Evolutionary conservation across 2,329 filamentous ascomycete genomes (phyloP).

Genomic region (Xylaria arbuscula): DNA sequence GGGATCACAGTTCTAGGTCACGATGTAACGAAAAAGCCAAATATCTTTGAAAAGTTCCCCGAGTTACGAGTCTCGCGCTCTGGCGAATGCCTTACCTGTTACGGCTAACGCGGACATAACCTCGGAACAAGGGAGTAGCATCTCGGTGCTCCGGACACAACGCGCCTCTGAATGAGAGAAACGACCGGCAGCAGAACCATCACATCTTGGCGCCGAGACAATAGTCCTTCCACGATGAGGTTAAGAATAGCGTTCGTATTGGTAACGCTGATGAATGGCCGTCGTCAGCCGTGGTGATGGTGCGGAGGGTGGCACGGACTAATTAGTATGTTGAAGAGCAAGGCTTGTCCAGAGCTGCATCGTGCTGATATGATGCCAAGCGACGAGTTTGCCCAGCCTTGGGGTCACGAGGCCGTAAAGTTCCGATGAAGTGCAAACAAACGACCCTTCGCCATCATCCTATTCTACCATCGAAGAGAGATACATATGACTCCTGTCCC

Average conservation of each 20-base stretch:
- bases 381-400: slow-evolving; percentile 23
- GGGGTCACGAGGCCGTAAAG: slow-evolving; percentile 21
- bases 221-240: slow-evolving; percentile 22
- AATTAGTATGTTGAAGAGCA: background rate
- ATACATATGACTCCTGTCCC: background rate
- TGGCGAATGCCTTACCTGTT: slow-evolving; percentile 2
- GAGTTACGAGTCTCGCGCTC: slow-evolving; percentile 19
- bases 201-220: slow-evolving; percentile 35
- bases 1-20: slow-evolving; percentile 5
- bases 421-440: slow-evolving; percentile 14
- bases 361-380: slow-evolving; percentile 25
- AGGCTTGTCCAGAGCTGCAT: slow-evolving; percentile 18
- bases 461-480: background rate
- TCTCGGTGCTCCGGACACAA: slow-evolving; percentile 4
- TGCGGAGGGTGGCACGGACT: slow-evolving; percentile 27
- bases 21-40: slow-evolving; percentile 8
- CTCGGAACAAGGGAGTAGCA: slow-evolving; percentile 17
- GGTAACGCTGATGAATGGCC: slow-evolving; percentile 32
- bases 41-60: slow-evolving; percentile 11
- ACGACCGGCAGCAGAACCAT: slow-evolving; percentile 8
- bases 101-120: slow-evolving; percentile 32
- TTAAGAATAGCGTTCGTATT: slow-evolving; percentile 20
- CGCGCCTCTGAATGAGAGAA: slow-evolving; percentile 7
- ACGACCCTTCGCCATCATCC: slow-evolving; percentile 15
- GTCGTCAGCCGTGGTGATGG: slow-evolving; percentile 17